phyloP scores from a whole-genome alignment of 768 basidiomycete species.

The Paxillus rubicundulus region DNA sequence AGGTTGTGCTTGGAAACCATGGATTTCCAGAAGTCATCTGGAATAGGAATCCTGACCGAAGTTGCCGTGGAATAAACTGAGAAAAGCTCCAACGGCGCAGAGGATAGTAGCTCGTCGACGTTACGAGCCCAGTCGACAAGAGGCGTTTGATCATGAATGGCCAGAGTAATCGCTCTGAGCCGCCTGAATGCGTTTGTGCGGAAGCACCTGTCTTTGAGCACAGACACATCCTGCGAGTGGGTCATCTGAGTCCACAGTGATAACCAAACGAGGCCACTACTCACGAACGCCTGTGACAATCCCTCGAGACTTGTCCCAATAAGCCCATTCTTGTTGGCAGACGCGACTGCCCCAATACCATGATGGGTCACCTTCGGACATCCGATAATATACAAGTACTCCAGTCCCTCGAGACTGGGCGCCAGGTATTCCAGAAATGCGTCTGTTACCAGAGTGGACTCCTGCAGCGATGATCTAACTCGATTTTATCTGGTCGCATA shows the following conservation, averaged over 20 bases:
- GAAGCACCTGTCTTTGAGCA: slow-evolving; percentile 41
- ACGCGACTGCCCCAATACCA: slow-evolving; percentile 54
- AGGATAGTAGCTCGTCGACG: slow-evolving; percentile 42
- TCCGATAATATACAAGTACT: slow-evolving; percentile 60
- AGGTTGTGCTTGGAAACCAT: slow-evolving; percentile 51
- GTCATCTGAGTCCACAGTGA: slow-evolving; percentile 1
- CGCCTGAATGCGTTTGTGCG: slow-evolving; percentile 36
- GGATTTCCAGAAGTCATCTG: slow-evolving; percentile 48
- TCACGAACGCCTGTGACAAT: slow-evolving; percentile 58
- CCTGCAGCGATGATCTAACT: slow-evolving; percentile 34
- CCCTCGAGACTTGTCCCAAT: slow-evolving; percentile 58
- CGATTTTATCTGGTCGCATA: not conserved
- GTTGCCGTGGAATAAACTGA: slow-evolving; percentile 58
- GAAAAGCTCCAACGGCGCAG: slow-evolving; percentile 54
- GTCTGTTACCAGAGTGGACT: slow-evolving; percentile 60
- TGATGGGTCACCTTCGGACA: slow-evolving; percentile 66
- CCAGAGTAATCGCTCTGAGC: slow-evolving; percentile 58
- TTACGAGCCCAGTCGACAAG: slow-evolving; percentile 45
- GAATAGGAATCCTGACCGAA: slow-evolving; percentile 38
- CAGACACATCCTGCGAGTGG: slow-evolving; percentile 47
- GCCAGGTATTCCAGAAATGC: slow-evolving; percentile 48
- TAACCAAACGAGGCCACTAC: slow-evolving; percentile 16
- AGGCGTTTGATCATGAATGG: slow-evolving; percentile 39
- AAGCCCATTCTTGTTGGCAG: slow-evolving; percentile 45
- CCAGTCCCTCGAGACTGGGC: slow-evolving; percentile 46